Conservation (phyloP, 352 stramenopile species). For the Peronospora destructor region DNA sequence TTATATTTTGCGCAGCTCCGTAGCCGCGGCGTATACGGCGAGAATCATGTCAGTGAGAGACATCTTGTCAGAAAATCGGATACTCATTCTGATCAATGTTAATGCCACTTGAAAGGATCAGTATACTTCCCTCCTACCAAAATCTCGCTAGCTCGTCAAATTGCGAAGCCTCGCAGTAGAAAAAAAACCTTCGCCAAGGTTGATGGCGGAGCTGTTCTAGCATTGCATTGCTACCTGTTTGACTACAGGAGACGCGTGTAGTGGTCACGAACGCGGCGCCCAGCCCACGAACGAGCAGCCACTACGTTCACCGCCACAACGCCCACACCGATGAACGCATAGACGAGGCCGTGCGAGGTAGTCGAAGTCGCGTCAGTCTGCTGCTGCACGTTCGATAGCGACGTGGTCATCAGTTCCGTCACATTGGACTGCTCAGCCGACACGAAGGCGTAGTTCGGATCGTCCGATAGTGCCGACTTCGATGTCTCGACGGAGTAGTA, state of each 20-base stretch:
- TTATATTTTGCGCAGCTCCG: too few species aligned
- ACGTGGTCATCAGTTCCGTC: slow-evolving; percentile 21
- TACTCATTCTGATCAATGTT: too few species aligned
- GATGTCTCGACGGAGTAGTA: slow-evolving; percentile 31
- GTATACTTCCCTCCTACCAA: too few species aligned
- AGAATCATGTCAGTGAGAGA: too few species aligned
- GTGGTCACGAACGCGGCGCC: slow-evolving; percentile 41
- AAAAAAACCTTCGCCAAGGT: not conserved
- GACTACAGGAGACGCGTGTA: slow-evolving; percentile 46
- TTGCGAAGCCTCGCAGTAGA: too few species aligned
- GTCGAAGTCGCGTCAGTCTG: slow-evolving; percentile 9
- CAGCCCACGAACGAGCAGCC: slow-evolving; percentile 36
- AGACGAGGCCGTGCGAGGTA: slow-evolving; percentile 26
- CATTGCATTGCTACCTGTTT: not conserved
- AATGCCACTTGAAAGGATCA: too few species aligned
- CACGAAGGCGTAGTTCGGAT: slow-evolving; percentile 32
- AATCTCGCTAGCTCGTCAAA: too few species aligned
- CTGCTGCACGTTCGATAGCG: slow-evolving; percentile 29
- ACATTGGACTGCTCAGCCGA: slow-evolving; percentile 10
- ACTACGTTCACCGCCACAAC: slow-evolving; percentile 38
- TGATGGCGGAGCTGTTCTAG: not conserved
- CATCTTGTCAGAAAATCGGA: too few species aligned
- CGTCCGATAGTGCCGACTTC: slow-evolving; percentile 23
- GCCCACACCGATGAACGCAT: slow-evolving; percentile 34
- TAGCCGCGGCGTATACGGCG: too few species aligned